Evolutionary conservation across 1,284 basidiomycete species (phyloP), one percentile per base, ranked within the genome.

Genomic region (Testicularia cyperi): DNA sequence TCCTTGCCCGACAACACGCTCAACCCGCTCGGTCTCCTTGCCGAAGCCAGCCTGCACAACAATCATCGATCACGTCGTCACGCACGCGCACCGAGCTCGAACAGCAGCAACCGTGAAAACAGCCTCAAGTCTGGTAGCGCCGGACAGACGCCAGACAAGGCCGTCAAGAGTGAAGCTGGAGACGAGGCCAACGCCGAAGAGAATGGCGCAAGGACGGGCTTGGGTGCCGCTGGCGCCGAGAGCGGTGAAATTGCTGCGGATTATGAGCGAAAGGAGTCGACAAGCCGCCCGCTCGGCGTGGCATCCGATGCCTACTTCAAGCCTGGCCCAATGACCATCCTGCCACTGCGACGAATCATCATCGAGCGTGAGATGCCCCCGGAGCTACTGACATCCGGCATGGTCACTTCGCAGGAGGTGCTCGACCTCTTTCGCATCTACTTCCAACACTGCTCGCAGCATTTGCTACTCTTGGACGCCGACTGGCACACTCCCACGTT

Each of bases 271-370:
- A n/a, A n/a, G n/a, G n/a, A n/a, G n/a, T n/a, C n/a, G n/a, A n/a
- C n/a, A n/a, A 42, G 38, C 23, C 46, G 51, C 20, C 54, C 54
- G 5, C 46, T 91, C 15, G 92, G 90, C 7, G 88, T 96, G 7
- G 92, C 91, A 0, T 90, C 87, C 51, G 85, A 88, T 57, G 85
- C 87, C 51, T 98, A 95, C 78, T 98, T 97, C 81, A 92, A 89
- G 73, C 92, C 94, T 34, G 91, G 90, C 81, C 69, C 57, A 78
- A 75, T 78, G 66, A 75, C 72, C 45, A 76, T 73, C 51, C 33
- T 71, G 34, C 64, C 71, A 7, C 31, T 92, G 30, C 84, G 91
- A 27, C 82, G 90, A 31, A 78, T 94, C 55, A 88, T 87, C 75
- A 94, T 94, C 54, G 92, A 94, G 74, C 85, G 88, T 48, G 85